phyloP scores from a whole-genome alignment of 768 basidiomycete genomes.

The Russula abietina region DNA sequence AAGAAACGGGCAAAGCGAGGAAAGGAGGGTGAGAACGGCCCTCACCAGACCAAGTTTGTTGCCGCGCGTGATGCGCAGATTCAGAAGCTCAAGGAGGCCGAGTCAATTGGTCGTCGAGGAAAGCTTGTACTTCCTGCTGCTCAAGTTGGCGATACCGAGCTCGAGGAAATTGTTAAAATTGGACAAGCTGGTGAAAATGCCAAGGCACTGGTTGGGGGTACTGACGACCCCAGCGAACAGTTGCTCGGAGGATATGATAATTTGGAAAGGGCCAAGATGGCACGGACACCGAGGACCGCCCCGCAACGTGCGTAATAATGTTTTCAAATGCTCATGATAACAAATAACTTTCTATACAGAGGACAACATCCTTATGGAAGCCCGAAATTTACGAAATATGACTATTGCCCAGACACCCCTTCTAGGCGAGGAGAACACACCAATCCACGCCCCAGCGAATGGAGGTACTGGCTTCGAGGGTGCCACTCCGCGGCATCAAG shows the following conservation, averaged over 20 bases:
- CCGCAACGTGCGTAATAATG: constrained; percentile 59
- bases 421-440: constrained; percentile 96
- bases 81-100: constrained; percentile 95
- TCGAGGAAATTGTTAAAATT: constrained; percentile 99
- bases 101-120: constrained; percentile 83
- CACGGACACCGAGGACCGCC: constrained; percentile 89
- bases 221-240: constrained; percentile 77
- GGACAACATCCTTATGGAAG: constrained; percentile 92
- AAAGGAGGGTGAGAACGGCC: constrained; percentile 55
- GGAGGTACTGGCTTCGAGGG: constrained; percentile 91
- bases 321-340: constrained; percentile 12
- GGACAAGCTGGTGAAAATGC: constrained; percentile 89
- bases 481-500: constrained; percentile 88
- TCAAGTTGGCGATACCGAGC: constrained; percentile 89
- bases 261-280: constrained; percentile 81
- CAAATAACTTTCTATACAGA: constrained; percentile 43
- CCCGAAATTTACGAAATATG: constrained; percentile 93
- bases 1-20: constrained; percentile 82
- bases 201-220: constrained; percentile 74
- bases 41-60: constrained; percentile 88
- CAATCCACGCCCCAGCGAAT: constrained; percentile 65
- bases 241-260: constrained; percentile 91
- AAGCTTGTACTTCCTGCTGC: constrained; percentile 80
- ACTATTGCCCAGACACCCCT: constrained; percentile 87
- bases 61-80: constrained; percentile 98